phyloP scores from a whole-genome alignment of 257 asterid species.

The Ophiorrhiza pumila region DNA sequence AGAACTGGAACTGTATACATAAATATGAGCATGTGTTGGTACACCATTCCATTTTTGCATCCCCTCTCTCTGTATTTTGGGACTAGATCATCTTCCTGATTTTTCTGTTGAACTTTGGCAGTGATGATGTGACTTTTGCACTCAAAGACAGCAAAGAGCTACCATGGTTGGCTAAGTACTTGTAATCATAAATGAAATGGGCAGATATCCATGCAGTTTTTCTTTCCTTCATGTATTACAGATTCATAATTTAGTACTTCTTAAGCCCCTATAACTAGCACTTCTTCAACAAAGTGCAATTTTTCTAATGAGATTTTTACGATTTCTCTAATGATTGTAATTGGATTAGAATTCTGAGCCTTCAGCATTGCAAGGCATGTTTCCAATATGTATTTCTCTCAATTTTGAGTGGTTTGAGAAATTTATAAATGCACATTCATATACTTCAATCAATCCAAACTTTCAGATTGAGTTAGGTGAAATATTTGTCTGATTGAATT shows the following conservation, averaged over 20 bases:
- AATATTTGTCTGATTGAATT: too few relatives aligned
- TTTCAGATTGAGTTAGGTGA: too few relatives aligned
- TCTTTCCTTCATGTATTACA: not conserved
- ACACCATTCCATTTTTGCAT: not conserved
- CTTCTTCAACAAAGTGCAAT: not conserved
- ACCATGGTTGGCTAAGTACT: slow-evolving; percentile 83
- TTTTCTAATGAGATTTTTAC: not conserved
- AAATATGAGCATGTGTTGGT: too few relatives aligned
- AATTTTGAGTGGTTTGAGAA: too few relatives aligned
- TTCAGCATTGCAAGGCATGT: slow-evolving; percentile 3
- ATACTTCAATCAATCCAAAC: too few relatives aligned
- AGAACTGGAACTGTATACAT: not conserved
- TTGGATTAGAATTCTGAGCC: not conserved
- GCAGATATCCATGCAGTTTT: not conserved
- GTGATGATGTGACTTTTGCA: slow-evolving; percentile 93
- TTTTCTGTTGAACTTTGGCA: slow-evolving; percentile 29
- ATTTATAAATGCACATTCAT: too few relatives aligned
- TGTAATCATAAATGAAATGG: slow-evolving; percentile 28
- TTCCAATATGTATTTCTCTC: too few relatives aligned
- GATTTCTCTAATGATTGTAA: not conserved
- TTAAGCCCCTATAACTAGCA: too few relatives aligned
- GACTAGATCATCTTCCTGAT: not conserved
- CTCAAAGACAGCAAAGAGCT: slow-evolving; percentile 83
- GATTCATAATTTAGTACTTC: not conserved
- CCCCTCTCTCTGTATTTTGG: not conserved